Evolutionary conservation across 2,329 filamentous ascomycete species (phyloP), one percentile per base, ranked within the genome.

Genomic region (Clonostachys rosea): DNA sequence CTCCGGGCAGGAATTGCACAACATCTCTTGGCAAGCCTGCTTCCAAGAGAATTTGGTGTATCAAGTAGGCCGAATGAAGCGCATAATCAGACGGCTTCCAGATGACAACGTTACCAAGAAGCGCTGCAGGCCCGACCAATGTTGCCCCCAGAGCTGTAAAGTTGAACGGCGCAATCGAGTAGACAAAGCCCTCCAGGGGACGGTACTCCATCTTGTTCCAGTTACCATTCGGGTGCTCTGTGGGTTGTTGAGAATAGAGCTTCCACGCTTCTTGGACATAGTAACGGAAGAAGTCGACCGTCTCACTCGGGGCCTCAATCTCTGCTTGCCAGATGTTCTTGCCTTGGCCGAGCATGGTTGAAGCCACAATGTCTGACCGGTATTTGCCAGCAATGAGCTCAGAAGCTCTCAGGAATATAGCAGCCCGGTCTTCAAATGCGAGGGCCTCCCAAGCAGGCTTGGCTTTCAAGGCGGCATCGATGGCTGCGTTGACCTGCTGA

Each of bases 121-220:
- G 45, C 0, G 63, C 61, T 13, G 68, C 64, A 10, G 42, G 12
- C 0, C 55, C 61, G 10, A 68, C 53, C 37, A 96, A 75, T 39
- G 59, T 68, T 4, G 57, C 68, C 8, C 61, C 68, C n/a, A 71
- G 59, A 1, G 68, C 68, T 0, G 68, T 69, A 45, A 71, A 71
- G 56, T 71, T 71, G 56, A 71, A 71, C 3, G 68, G 68, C 0
- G 66, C 63, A 3, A 71, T 53, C 14, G 67, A 60, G 42, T 69
- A 69, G 9, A 71, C 66, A 48, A 71, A 71, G 2, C 68, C 68
- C 46, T 71, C 68, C 0, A 71, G 57, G 0, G 68, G 66, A 0
- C 68, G 55, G 47, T 62, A 66, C 13, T 70, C 67, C 4, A 59
- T 53, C 6, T 57, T 56, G 34, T 57, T 61, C 39, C 24, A 46